Percentiles rank a stretch among this genome's conserved stretches.
Evolutionary conservation across 2,329 filamentous ascomycete genomes (phyloP).

Genomic region (Penicillium sp.): DNA sequence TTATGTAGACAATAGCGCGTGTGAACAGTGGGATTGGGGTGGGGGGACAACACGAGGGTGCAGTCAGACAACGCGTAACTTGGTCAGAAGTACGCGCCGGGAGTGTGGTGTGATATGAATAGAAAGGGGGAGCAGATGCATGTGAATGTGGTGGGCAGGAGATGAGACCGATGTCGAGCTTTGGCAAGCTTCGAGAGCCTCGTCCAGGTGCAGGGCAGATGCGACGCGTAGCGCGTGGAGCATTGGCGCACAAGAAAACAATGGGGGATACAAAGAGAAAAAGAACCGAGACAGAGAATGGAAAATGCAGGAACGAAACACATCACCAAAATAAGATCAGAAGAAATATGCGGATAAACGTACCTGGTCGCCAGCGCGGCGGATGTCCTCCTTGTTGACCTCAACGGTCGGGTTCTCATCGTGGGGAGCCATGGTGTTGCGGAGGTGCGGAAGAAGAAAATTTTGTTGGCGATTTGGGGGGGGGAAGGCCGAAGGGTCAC

Average conservation of each 20-base stretch:
- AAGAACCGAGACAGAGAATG: conserved; percentile 15
- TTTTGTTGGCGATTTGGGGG: conserved; percentile 19
- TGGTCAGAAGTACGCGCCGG: neutral
- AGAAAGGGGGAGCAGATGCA: neutral
- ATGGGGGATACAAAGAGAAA: conserved; percentile 8
- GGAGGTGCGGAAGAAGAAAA: conserved; percentile 21
- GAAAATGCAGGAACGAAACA: neutral
- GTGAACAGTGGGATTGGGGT: neutral
- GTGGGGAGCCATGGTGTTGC: conserved; percentile 39
- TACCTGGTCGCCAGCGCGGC: conserved; percentile 80
- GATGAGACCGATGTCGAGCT: neutral
- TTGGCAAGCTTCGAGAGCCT: conserved; percentile 6
- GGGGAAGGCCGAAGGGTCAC: conserved; percentile 18
- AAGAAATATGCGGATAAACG: conserved; percentile 41
- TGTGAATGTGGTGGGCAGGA: conserved; percentile 1
- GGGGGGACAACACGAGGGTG: neutral
- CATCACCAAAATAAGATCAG: neutral
- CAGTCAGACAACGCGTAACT: neutral
- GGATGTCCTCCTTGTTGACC: conserved; percentile 71
- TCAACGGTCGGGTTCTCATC: conserved; percentile 40
- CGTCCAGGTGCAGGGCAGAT: conserved; percentile 4
- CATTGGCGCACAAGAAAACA: conserved; percentile 10
- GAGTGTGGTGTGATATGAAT: neutral
- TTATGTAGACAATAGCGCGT: conserved; percentile 5
- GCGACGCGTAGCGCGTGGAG: conserved; percentile 23